Evolutionary conservation across 306 rosid genomes (phyloP).

Genomic region (Crataegus laevigata): DNA sequence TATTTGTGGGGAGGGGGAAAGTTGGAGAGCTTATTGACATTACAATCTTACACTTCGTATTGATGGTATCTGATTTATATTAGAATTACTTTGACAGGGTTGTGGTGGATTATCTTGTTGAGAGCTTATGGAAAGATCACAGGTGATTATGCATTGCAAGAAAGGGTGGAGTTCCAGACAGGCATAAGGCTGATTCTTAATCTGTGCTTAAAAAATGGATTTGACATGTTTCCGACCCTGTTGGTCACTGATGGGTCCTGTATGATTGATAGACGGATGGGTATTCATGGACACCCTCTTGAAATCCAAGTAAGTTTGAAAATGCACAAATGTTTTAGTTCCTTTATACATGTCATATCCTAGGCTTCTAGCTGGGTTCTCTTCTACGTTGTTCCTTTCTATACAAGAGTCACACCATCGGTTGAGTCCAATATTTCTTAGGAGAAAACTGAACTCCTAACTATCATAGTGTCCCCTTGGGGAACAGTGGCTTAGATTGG

Average conservation of each 20-base stretch:
- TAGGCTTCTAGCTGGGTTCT: background rate
- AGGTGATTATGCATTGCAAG: slow-evolving; percentile 75
- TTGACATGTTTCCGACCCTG: slow-evolving; percentile 92
- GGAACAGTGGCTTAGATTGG: background rate
- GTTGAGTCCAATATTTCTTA: background rate
- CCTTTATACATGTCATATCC: background rate
- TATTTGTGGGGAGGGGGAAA: background rate
- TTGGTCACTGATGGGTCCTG: slow-evolving; percentile 89
- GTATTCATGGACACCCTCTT: slow-evolving; percentile 91
- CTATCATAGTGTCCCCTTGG: background rate
- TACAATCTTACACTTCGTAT: background rate
- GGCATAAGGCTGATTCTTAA: slow-evolving; percentile 79
- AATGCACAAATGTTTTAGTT: background rate
- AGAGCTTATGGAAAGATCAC: slow-evolving; percentile 95
- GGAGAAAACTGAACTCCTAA: background rate
- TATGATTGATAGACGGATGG: slow-evolving; percentile 98
- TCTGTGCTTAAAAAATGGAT: slow-evolving; percentile 75
- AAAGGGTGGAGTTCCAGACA: slow-evolving; percentile 86
- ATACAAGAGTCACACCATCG: background rate
- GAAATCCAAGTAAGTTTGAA: slow-evolving; percentile 70
- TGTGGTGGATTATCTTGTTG: slow-evolving; percentile 92
- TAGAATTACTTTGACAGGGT: slow-evolving; percentile 36
- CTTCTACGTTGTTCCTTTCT: background rate
- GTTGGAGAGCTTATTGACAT: background rate
- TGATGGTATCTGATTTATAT: background rate